Base-by-base conservation (phyloP, 179 eudicot genomes). In the Beta corolliflora region DNA sequence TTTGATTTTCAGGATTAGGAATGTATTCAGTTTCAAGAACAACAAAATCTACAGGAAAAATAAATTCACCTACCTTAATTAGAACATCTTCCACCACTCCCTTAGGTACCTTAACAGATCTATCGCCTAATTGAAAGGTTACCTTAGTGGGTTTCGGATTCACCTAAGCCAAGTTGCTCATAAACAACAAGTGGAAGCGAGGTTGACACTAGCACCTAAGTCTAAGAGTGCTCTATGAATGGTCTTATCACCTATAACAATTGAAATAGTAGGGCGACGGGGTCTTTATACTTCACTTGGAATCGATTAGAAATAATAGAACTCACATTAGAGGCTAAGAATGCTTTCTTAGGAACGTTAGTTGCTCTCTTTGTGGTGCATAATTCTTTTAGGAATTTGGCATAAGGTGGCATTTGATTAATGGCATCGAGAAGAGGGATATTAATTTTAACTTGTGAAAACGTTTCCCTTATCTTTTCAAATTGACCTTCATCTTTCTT, bases 321-420 rank as follows among this genome's bases (percentile, higher is more conserved):
- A n/a, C 67, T 69, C 3, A 25, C 53, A 71, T 56, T n/a, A 11
- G 56, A 68, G 10, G 56, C 41, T 71, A 79, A 4, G 44, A 54
- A 79, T 19, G 55, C 75, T 25, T 63, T 69, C 77, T 44, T 44
- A 36, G 65, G 63, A 12, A 79, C 82, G 45, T 45, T 79, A 4
- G 36, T 71, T 5, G 50, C 53, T 18, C 77, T 54, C 66, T 79
- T 79, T 4, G 68, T 70, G 10, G 83, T 81, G 66, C 79, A 81
- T 0, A 81, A 25, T 7, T 75, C 75, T 18, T 81, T 81, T 0
- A 76, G 18, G 56, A 68, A 56, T 7, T 46, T 46, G 5, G 50
- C 50, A 7, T 46, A 46, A 46, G 50, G 50, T 46, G 50, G 50
- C 50, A 81, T 29, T 29, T 81, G 67, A 12, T 75, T 21, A 45